These are phyloP conservation scores for Dipteronia sinensis DNA, from an alignment of 345 rosid genomes.

Conservation along the genomic window DNA sequence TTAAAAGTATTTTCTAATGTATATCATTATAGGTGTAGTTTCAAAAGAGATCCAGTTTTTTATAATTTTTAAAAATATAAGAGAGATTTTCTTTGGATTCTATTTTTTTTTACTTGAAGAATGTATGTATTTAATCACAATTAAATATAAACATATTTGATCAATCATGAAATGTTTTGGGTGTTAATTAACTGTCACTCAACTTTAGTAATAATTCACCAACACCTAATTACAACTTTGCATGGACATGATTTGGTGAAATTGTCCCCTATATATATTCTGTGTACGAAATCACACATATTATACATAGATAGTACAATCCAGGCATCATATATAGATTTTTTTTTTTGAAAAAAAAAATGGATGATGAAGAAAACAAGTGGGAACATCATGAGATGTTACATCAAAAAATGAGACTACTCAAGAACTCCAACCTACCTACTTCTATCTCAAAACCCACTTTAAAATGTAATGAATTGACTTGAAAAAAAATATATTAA, in stretches of 20 bases:
- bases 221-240: constrained; percentile 14
- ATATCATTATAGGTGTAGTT: no score
- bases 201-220: constrained; percentile 8
- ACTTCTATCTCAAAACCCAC: constrained; percentile 7
- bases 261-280: neutral
- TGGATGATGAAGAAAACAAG: neutral
- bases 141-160: no score
- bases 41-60: no score
- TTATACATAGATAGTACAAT: neutral
- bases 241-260: constrained; percentile 3
- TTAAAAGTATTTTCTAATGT: neutral
- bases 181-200: constrained; percentile 12
- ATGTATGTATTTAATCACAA: neutral
- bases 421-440: constrained; percentile 8
- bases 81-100: neutral
- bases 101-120: no score
- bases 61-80: no score
- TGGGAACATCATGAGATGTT: constrained; percentile 14
- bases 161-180: neutral
- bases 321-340: constrained; percentile 4
- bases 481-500: no score
- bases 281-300: neutral
- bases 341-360: neutral
- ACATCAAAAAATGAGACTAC: neutral
- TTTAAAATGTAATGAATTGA: constrained; percentile 4